These are phyloP conservation scores for Fusarium sp. DNA, from an alignment of 2,329 filamentous ascomycete species.

Conservation along the genomic window DNA sequence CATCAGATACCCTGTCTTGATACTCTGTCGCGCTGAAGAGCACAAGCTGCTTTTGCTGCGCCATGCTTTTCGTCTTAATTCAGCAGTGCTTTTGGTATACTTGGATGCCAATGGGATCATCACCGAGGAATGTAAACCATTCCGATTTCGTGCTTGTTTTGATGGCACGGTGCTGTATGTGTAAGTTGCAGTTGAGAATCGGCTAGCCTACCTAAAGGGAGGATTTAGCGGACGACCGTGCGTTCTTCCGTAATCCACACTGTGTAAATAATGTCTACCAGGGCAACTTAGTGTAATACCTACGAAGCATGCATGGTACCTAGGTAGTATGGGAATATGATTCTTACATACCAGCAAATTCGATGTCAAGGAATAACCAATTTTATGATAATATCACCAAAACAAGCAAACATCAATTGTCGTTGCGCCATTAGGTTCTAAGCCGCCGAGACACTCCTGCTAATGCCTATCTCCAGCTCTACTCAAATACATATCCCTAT, in stretches of 20 bases:
- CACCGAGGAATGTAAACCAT: neutral
- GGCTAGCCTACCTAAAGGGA: neutral
- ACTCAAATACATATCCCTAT: conserved; percentile 40
- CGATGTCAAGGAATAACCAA: neutral
- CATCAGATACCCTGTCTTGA: conserved; percentile 65
- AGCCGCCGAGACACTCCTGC: conserved; percentile 44
- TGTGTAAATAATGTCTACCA: neutral
- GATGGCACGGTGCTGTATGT: conserved; percentile 9
- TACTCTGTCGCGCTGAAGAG: conserved; percentile 70
- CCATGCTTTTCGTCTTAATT: conserved; percentile 42
- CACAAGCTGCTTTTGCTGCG: conserved; percentile 54
- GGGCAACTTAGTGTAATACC: neutral
- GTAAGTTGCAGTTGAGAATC: conserved; percentile 22
- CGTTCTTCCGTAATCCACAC: neutral
- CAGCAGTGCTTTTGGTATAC: conserved; percentile 3
- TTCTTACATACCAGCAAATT: neutral
- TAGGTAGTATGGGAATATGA: too few relatives aligned
- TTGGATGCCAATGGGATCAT: conserved; percentile 6
- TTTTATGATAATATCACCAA: conserved; percentile 12
- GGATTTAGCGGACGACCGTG: conserved; percentile 13
- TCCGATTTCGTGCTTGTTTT: neutral
- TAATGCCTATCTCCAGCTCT: conserved; percentile 38
- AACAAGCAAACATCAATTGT: conserved; percentile 44
- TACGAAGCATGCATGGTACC: neutral
- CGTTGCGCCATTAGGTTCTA: conserved; percentile 50